Conservation (phyloP, 179 eudicot genomes). For the Beta lomatogona region DNA sequence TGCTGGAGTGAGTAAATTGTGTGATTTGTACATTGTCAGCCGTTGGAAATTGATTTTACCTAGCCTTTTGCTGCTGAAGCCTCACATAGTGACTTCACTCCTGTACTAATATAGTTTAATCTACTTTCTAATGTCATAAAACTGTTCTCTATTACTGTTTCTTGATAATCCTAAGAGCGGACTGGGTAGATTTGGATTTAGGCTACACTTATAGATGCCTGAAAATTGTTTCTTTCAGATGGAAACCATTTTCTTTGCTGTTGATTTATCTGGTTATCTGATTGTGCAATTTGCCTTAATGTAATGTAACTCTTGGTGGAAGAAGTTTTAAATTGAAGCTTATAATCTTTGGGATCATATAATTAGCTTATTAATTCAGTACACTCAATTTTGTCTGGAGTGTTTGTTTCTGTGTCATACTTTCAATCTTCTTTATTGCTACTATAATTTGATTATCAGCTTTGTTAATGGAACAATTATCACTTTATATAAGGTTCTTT, state of each 20-base stretch:
- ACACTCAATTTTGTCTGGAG: not conserved
- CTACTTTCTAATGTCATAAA: too few relatives aligned
- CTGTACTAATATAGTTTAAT: too few relatives aligned
- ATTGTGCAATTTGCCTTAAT: not conserved
- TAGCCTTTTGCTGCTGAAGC: not conserved
- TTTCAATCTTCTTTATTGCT: not conserved
- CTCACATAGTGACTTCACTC: too few relatives aligned
- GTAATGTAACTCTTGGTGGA: not conserved
- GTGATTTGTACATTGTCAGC: not conserved
- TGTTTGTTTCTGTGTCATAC: not conserved
- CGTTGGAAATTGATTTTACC: not conserved
- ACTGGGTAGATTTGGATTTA: too few relatives aligned
- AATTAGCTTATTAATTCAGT: not conserved
- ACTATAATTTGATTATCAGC: not conserved
- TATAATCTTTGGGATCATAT: not conserved
- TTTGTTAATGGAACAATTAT: too few relatives aligned
- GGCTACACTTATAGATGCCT: too few relatives aligned
- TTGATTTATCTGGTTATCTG: not conserved
- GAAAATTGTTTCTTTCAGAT: too few relatives aligned
- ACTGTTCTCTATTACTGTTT: too few relatives aligned
- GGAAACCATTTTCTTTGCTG: too few relatives aligned
- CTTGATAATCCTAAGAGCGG: too few relatives aligned
- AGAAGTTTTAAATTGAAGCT: not conserved
- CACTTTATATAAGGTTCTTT: not conserved
- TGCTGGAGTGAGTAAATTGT: not conserved